A percentile compares a stretch with the other conserved stretches of the same genome.
phyloP scores from a whole-genome alignment of 306 rosid species.

The Inga laurina region DNA sequence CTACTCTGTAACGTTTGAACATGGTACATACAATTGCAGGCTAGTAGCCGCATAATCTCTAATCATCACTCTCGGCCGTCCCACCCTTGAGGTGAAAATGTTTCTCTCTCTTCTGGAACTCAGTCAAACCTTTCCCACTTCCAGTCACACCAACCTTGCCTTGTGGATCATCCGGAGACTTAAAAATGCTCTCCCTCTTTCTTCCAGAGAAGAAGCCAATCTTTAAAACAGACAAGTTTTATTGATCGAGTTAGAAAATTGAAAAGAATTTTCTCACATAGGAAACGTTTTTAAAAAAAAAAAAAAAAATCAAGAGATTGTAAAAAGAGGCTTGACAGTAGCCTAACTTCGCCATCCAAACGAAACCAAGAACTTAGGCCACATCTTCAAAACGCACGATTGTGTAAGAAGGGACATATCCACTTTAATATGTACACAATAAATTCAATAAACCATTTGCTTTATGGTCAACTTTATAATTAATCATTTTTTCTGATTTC shows the following conservation, averaged over 20 bases:
- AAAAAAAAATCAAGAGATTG: neutral
- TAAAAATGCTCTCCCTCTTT: conserved; percentile 95
- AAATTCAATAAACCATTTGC: neutral
- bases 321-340: neutral
- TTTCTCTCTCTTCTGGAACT: conserved; percentile 91
- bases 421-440: neutral
- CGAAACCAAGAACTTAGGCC: neutral
- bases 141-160: conserved; percentile 99
- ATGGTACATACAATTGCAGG: conserved; percentile 34
- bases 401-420: neutral
- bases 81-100: conserved; percentile 98
- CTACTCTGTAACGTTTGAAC: conserved; percentile 28
- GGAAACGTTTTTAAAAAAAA: neutral
- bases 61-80: conserved; percentile 70
- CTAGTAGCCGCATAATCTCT: conserved; percentile 29
- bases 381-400: neutral
- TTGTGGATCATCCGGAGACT: conserved; percentile 91
- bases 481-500: neutral
- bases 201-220: conserved; percentile 91
- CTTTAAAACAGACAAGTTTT: conserved; percentile 36
- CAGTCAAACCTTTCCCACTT: conserved; percentile 98
- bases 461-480: neutral
- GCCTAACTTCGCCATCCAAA: neutral
- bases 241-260: neutral
- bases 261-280: neutral